These are phyloP conservation scores for Phellopilus nigrolimitatus DNA, from an alignment of 1,284 basidiomycete genomes.

Conservation along the genomic window DNA sequence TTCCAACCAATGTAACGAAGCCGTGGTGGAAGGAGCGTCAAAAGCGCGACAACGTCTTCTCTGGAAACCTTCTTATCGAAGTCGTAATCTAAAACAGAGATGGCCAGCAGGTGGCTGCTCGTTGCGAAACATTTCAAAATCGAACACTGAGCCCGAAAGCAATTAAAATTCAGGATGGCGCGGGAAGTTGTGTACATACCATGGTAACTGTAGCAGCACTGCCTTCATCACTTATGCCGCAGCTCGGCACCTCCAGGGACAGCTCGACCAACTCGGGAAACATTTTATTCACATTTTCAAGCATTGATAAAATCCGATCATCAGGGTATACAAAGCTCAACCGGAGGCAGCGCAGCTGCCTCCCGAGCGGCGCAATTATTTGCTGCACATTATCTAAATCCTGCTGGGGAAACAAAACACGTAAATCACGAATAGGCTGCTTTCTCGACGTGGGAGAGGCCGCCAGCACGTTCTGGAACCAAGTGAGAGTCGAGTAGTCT, in stretches of 20 bases:
- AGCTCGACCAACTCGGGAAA: constrained; percentile 16
- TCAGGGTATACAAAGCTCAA: constrained; percentile 15
- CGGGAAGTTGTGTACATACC: background rate
- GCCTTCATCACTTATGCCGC: no score
- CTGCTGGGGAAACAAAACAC: constrained; percentile 10
- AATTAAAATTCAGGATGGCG: background rate
- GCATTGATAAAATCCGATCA: background rate
- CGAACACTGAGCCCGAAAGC: background rate
- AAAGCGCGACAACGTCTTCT: background rate
- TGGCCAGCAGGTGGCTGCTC: constrained; percentile 7
- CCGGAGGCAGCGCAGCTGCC: constrained; percentile 9
- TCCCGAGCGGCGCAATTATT: constrained; percentile 1
- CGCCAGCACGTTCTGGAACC: constrained; percentile 9
- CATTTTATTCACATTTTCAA: constrained; percentile 1
- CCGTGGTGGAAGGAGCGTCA: background rate
- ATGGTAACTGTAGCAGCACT: background rate
- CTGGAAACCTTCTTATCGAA: background rate
- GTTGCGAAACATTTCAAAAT: constrained; percentile 12
- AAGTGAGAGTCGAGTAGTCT: constrained; percentile 10
- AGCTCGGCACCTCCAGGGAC: constrained; percentile 12
- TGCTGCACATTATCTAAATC: constrained; percentile 6
- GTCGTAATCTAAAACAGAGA: constrained; percentile 10
- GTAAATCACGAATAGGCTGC: constrained; percentile 7
- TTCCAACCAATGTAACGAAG: constrained; percentile 13
- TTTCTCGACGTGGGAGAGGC: background rate